Conservation (phyloP, 352 stramenopile species). For the Pythium guiyangense region DNA sequence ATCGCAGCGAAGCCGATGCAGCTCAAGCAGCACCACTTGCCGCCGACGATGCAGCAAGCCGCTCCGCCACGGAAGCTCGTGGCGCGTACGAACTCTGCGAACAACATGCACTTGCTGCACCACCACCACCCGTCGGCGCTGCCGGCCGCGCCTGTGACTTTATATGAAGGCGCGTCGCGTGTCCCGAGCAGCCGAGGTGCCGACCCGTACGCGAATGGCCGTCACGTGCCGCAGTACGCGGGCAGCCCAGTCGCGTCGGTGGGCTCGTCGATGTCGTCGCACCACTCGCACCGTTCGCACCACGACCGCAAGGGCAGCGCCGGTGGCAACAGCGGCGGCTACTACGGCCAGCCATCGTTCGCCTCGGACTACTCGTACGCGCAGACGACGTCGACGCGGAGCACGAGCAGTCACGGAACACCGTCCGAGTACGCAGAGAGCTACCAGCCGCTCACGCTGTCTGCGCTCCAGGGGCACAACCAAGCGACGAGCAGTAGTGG, state of each 20-base stretch:
- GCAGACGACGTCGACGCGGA: conserved; percentile 11
- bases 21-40: not conserved
- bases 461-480: not conserved
- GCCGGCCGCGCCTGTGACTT: not conserved
- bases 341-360: conserved; percentile 11
- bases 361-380: conserved; percentile 20
- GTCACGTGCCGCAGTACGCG: conserved; percentile 11
- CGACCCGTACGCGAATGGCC: conserved; percentile 1
- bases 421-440: conserved; percentile 12
- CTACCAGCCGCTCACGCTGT: conserved; percentile 13
- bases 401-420: conserved; percentile 13
- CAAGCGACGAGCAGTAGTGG: conserved; percentile 7
- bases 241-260: conserved; percentile 3
- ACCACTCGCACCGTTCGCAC: not conserved
- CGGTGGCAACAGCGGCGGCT: not conserved
- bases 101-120: conserved; percentile 14
- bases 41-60: conserved; percentile 2
- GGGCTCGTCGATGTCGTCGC: not conserved
- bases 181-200: conserved; percentile 5
- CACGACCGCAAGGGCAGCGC: not conserved
- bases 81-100: conserved; percentile 1
- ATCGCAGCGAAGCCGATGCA: conserved; percentile 4
- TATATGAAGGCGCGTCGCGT: conserved; percentile 4
- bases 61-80: not conserved
- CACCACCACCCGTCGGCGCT: conserved; percentile 3